phyloP scores from a whole-genome alignment of 305 asterid species.

The Solanum hybrid region DNA sequence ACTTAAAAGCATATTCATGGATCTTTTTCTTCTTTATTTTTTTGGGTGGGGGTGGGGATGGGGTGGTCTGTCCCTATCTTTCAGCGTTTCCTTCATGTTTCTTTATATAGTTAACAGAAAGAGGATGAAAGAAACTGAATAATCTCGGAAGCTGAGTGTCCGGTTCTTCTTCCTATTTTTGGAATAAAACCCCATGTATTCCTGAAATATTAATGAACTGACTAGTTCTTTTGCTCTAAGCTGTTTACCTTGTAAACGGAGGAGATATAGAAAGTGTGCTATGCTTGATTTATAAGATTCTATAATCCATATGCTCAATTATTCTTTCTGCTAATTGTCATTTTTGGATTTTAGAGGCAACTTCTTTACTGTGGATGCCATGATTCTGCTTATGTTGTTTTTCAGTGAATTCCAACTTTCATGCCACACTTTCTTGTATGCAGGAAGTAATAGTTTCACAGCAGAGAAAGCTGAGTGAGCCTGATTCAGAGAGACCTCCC shows the following conservation, averaged over 20 bases:
- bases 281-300: not conserved
- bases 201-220: not conserved
- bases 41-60: not conserved
- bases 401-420: not conserved
- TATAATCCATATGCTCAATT: not conserved
- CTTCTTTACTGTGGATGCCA: not conserved
- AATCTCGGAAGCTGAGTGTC: not conserved
- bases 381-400: not conserved
- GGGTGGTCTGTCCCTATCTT: not conserved
- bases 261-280: not conserved
- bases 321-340: not conserved
- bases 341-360: not conserved
- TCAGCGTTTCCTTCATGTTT: not conserved
- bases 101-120: not conserved
- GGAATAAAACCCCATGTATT: not conserved
- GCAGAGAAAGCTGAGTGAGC: constrained; percentile 20
- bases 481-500: constrained; percentile 18
- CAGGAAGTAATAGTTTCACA: constrained; percentile 45
- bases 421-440: constrained; percentile 7
- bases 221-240: not conserved
- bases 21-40: not conserved
- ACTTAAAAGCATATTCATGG: not conserved
- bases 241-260: not conserved
- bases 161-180: not conserved
- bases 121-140: not conserved